Evolutionary conservation across 2,329 filamentous ascomycete genomes (phyloP).

Genomic region (Colletotrichum spaethianum): DNA sequence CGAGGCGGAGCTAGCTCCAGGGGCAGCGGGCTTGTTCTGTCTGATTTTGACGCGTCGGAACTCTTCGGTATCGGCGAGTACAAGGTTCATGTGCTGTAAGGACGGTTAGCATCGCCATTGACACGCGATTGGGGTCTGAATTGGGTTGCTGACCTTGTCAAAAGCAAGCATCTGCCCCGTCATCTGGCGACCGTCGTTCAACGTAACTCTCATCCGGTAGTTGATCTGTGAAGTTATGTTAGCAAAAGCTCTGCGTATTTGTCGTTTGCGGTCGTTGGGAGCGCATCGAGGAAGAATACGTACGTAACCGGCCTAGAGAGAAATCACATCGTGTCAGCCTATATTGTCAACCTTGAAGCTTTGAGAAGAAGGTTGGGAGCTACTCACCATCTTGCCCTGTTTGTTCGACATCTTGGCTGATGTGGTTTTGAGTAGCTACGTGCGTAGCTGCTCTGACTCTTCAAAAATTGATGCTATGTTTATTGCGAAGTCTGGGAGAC

Average conservation of each 20-base stretch:
- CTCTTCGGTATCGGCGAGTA: conserved; percentile 98
- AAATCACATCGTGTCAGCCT: conserved; percentile 71
- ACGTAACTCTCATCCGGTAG: conserved; percentile 97
- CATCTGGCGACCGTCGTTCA: conserved; percentile 96
- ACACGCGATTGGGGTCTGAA: conserved; percentile 6
- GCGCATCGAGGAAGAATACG: conserved; percentile 52
- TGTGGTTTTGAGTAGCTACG: conserved; percentile 50
- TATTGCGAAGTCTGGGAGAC: conserved; percentile 53
- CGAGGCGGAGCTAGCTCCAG: conserved; percentile 72
- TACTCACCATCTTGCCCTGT: conserved; percentile 98
- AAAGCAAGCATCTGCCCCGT: conserved; percentile 98
- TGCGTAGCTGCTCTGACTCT: conserved; percentile 50
- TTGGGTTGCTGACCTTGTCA: conserved; percentile 79
- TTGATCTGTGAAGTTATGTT: conserved; percentile 80
- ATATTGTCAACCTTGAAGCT: conserved; percentile 65
- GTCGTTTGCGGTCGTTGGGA: background rate
- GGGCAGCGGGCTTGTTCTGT: conserved; percentile 79
- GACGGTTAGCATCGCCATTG: conserved; percentile 29
- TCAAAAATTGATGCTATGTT: conserved; percentile 61
- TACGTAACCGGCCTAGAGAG: conserved; percentile 78
- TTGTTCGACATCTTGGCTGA: conserved; percentile 82
- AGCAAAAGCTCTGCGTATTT: background rate
- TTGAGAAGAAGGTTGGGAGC: conserved; percentile 54
- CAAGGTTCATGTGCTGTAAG: conserved; percentile 95
- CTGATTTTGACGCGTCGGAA: conserved; percentile 93